These are phyloP conservation scores for Chlorociboria aeruginascens DNA, from an alignment of 495 filamentous ascomycete species.

Conservation along the genomic window DNA sequence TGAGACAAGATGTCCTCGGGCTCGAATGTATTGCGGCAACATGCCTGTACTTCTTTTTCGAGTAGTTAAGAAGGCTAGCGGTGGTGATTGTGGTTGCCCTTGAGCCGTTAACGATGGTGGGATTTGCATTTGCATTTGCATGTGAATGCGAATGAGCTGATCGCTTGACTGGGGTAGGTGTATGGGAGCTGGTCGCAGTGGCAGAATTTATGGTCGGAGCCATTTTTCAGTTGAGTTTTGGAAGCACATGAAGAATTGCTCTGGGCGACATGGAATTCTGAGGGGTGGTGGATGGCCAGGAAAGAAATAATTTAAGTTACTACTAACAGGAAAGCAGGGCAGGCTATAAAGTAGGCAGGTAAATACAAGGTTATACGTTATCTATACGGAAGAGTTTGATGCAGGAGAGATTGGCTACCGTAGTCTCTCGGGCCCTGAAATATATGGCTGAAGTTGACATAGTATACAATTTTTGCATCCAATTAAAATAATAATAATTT, in stretches of 20 bases:
- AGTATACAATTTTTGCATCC: too few relatives aligned
- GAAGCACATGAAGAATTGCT: background rate
- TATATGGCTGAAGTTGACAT: too few relatives aligned
- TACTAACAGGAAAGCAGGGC: background rate
- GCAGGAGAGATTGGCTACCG: too few relatives aligned
- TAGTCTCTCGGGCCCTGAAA: too few relatives aligned
- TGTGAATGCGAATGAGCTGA: slow-evolving; percentile 16
- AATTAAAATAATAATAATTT: too few relatives aligned
- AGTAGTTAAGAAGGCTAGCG: slow-evolving; percentile 5
- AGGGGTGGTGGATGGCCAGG: background rate
- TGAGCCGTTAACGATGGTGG: slow-evolving; percentile 2
- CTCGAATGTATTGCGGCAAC: slow-evolving; percentile 71
- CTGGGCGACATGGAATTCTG: background rate
- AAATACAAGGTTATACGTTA: too few relatives aligned
- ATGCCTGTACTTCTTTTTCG: slow-evolving; percentile 63
- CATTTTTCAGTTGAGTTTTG: background rate
- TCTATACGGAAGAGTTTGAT: background rate
- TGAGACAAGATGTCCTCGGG: slow-evolving; percentile 65
- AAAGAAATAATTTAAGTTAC: background rate
- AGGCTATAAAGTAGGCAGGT: background rate
- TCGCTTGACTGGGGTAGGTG: slow-evolving; percentile 8
- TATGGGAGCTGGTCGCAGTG: slow-evolving; percentile 6
- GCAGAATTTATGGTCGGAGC: slow-evolving; percentile 9
- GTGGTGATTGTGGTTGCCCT: background rate
- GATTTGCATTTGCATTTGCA: too few relatives aligned